Conservation (phyloP, 2,329 filamentous ascomycete genomes). For the Colletotrichum sp. region DNA sequence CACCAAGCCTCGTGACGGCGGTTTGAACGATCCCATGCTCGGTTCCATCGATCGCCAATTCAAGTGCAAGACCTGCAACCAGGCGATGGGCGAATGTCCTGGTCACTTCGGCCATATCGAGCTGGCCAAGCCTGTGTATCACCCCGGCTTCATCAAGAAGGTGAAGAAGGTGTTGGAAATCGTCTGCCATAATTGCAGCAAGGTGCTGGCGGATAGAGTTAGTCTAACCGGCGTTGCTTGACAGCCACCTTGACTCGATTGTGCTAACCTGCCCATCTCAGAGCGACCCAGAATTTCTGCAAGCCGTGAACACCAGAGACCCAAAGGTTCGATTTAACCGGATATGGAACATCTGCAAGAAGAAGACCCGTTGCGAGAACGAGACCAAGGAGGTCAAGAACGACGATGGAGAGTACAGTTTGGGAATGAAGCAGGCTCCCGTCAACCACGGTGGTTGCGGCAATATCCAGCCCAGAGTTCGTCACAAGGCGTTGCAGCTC, state of each 20-base stretch:
- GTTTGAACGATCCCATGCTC: constrained; percentile 93
- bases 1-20: constrained; percentile 86
- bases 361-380: constrained; percentile 83
- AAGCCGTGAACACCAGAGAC: constrained; percentile 84
- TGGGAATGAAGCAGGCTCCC: constrained; percentile 60
- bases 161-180: constrained; percentile 99
- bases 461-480: constrained; percentile 86
- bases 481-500: constrained; percentile 84
- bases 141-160: constrained; percentile 95
- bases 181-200: constrained; percentile 98
- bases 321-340: constrained; percentile 93
- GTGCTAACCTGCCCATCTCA: constrained; percentile 68
- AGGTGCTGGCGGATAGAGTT: constrained; percentile 97
- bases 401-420: constrained; percentile 68
- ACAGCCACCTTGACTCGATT: constrained; percentile 56
- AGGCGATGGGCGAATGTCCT: constrained; percentile 94
- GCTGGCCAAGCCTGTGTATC: constrained; percentile 93
- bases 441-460: constrained; percentile 89
- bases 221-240: constrained; percentile 68
- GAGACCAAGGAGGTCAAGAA: constrained; percentile 74
- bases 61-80: constrained; percentile 95
- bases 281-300: constrained; percentile 83
- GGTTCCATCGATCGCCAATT: constrained; percentile 96
- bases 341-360: constrained; percentile 92
- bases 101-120: constrained; percentile 99